Conservation (phyloP, 345 rosid genomes). For the Raphanus raphanistrum region DNA sequence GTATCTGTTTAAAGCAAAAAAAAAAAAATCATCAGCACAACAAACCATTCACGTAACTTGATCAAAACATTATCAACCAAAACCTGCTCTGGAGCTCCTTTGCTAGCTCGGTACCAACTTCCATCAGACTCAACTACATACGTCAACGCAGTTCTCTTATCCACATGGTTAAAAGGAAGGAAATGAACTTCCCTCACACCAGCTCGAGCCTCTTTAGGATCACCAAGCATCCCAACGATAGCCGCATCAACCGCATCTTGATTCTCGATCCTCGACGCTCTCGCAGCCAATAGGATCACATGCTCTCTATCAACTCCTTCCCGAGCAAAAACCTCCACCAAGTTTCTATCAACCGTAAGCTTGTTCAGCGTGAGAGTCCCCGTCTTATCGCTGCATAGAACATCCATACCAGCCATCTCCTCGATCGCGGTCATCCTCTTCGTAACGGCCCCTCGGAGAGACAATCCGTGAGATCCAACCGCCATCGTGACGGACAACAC, state of each 20-base stretch:
- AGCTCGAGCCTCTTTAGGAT: conserved; percentile 95
- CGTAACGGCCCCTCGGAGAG: conserved; percentile 75
- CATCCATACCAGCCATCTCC: conserved; percentile 98
- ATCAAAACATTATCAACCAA: neutral
- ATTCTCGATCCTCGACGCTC: conserved; percentile 86
- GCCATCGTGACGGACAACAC: conserved; percentile 97
- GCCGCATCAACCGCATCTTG: conserved; percentile 95
- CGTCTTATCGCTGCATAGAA: conserved; percentile 89
- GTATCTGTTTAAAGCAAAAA: conserved; percentile 45
- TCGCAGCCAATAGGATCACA: conserved; percentile 77
- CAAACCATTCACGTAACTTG: neutral
- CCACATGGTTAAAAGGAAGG: conserved; percentile 87
- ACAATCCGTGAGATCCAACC: conserved; percentile 85
- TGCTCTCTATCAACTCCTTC: conserved; percentile 75
- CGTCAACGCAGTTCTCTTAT: conserved; percentile 91
- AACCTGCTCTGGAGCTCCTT: conserved; percentile 97
- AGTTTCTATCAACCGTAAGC: conserved; percentile 69
- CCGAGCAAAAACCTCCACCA: conserved; percentile 61
- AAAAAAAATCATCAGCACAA: neutral
- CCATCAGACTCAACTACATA: conserved; percentile 77
- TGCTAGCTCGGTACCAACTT: conserved; percentile 81
- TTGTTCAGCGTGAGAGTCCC: conserved; percentile 85
- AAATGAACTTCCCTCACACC: conserved; percentile 80
- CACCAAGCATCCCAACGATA: conserved; percentile 93
- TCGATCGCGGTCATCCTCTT: conserved; percentile 98